Evolutionary conservation across 805 yeast genomes (phyloP).

Genomic region (Saturnispora sanitii): DNA sequence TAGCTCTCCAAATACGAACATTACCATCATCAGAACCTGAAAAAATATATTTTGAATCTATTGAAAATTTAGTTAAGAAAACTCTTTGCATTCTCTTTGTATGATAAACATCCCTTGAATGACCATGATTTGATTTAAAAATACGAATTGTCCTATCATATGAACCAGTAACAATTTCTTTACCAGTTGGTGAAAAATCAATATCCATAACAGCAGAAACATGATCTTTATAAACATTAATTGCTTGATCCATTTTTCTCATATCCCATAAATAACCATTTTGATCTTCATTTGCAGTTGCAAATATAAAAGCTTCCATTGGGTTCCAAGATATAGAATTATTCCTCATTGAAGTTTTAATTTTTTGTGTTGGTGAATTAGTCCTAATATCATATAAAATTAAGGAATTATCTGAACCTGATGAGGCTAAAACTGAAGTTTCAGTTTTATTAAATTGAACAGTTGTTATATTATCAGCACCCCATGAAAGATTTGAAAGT

Average conservation of each 20-base stretch:
- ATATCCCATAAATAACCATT: slow-evolving; percentile 92
- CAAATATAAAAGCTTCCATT: slow-evolving; percentile 92
- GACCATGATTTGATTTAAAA: slow-evolving; percentile 63
- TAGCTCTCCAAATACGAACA: slow-evolving; percentile 85
- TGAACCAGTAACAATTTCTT: slow-evolving; percentile 89
- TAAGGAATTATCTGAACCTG: slow-evolving; percentile 85
- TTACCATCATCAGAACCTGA: slow-evolving; percentile 96
- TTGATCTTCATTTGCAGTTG: slow-evolving; percentile 89
- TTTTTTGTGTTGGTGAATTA: slow-evolving; percentile 83
- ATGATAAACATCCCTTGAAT: slow-evolving; percentile 89
- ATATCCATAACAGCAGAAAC: slow-evolving; percentile 92
- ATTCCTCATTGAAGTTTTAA: slow-evolving; percentile 71
- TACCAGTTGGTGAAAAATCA: slow-evolving; percentile 95
- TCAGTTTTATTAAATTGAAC: slow-evolving; percentile 88
- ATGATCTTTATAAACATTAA: slow-evolving; percentile 87
- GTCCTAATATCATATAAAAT: slow-evolving; percentile 88
- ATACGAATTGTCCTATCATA: slow-evolving; percentile 90
- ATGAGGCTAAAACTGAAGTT: slow-evolving; percentile 77
- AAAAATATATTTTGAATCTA: slow-evolving; percentile 80
- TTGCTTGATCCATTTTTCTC: slow-evolving; percentile 76
- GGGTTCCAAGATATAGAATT: slow-evolving; percentile 95
- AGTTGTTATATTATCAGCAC: slow-evolving; percentile 78
- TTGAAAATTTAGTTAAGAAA: slow-evolving; percentile 71
- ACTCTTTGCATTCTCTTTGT: slow-evolving; percentile 97
- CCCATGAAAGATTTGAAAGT: slow-evolving; percentile 79